phyloP scores from a whole-genome alignment of 1,284 basidiomycete species.

The Trametes hirsuta region DNA sequence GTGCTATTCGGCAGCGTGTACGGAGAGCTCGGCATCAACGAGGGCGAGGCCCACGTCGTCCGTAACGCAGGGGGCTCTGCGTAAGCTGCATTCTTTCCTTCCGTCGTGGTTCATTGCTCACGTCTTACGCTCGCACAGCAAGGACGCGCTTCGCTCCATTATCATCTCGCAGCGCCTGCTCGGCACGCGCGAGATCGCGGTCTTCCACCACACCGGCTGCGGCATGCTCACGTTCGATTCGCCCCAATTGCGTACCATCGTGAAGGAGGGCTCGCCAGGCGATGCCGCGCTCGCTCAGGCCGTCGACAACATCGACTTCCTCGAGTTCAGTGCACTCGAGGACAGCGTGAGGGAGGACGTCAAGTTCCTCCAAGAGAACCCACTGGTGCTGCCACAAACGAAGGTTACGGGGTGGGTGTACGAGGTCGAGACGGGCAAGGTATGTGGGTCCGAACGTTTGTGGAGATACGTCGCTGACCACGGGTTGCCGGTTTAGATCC shows the following conservation, averaged over 20 bases:
- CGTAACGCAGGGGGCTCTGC: slow-evolving; percentile 68
- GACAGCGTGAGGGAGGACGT: slow-evolving; percentile 61
- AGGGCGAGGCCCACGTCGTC: slow-evolving; percentile 72
- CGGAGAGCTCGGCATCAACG: slow-evolving; percentile 59
- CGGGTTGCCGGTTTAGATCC: too few relatives aligned
- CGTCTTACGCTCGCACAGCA: slow-evolving; percentile 36
- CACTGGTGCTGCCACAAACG: slow-evolving; percentile 57
- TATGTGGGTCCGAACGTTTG: slow-evolving; percentile 26
- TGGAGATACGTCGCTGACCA: too few relatives aligned
- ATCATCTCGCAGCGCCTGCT: slow-evolving; percentile 70
- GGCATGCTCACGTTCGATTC: slow-evolving; percentile 68
- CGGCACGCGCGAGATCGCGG: slow-evolving; percentile 65
- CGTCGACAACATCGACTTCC: slow-evolving; percentile 59
- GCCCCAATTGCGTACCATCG: slow-evolving; percentile 50
- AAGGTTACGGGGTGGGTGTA: slow-evolving; percentile 69
- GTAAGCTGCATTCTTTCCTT: slow-evolving; percentile 41
- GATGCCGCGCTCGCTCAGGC: slow-evolving; percentile 39
- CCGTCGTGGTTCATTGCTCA: neutral
- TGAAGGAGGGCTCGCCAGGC: slow-evolving; percentile 51
- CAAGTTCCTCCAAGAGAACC: slow-evolving; percentile 54
- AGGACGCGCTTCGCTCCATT: slow-evolving; percentile 66
- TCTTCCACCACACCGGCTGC: slow-evolving; percentile 71
- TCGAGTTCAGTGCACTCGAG: slow-evolving; percentile 58
- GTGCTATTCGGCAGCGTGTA: slow-evolving; percentile 46
- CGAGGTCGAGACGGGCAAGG: slow-evolving; percentile 63